Evolutionary conservation across 176 grass and related monocot species (phyloP), one percentile per base, ranked within the genome.

Genomic region (Avena insularis): DNA sequence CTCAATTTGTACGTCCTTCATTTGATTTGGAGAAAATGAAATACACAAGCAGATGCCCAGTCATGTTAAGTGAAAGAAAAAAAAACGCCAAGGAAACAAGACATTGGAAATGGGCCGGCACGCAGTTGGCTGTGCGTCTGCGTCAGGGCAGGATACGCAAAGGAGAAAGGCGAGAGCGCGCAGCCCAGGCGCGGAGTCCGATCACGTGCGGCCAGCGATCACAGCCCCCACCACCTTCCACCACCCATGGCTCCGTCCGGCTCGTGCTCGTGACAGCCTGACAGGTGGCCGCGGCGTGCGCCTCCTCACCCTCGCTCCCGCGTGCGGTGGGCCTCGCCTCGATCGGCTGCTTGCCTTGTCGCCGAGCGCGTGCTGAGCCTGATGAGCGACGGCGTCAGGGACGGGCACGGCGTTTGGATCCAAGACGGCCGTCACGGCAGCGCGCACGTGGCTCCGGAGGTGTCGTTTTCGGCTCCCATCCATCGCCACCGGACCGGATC

Each of bases 301-400:
- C 36, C 0, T 15, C 31, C 45, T 4, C 54, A 1, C n/a, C 9
- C 6, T 51, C 2, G 49, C 46, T 47, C 49, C 62, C 29, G 81
- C 81, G 64, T 88, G 73, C 73, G 86, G 61, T 83, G 86, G 72
- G 81, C 57, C 53, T 66, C 80, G 79, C 23, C 67, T 55, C 51
- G n/a, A 23, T 21, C 54, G 0, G 4, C 6, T 29, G 10, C 0
- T 60, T 1, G 14, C 40, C 48, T 48, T 49, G 88, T 85, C 82
- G 88, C 58, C 67, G 82, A 65, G 76, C 87, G 72, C 64, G 83
- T 46, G 62, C 6, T 10, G 46, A 47, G 46, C 21, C 38, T 43
- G 38, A 43, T 43, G 21, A 9, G 3, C 12, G 3, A 79, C 74
- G 81, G 40, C 87, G 63, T 79, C 64, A 72, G 36, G 1, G 33